A percentile compares a stretch with the other conserved stretches of the same genome.
These are phyloP conservation scores for Chaetomium sp. DNA, from an alignment of 2,329 filamentous ascomycete genomes.

Conservation along the genomic window DNA sequence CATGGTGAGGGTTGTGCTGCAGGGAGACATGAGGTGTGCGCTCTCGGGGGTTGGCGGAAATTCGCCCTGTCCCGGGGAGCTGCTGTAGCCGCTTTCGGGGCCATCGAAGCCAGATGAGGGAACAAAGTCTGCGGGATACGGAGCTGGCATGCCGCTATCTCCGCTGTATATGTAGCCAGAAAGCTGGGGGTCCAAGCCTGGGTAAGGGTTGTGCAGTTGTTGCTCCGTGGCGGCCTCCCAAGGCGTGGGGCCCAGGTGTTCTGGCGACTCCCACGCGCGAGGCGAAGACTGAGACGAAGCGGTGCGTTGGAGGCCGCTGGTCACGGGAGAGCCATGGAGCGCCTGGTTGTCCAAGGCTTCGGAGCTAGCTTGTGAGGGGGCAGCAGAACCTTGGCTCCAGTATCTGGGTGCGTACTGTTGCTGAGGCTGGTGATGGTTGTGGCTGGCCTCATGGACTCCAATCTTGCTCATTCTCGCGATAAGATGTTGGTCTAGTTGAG, in stretches of 20 bases:
- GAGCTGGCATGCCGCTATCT: conserved; percentile 4
- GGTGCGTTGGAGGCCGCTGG: conserved; percentile 5
- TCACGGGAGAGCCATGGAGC: conserved; percentile 17
- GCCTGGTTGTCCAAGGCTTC: conserved; percentile 22
- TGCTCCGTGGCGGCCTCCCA: conserved; percentile 15
- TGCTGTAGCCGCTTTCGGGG: too few relatives aligned
- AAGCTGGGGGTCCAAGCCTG: conserved; percentile 11
- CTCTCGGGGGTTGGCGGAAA: conserved; percentile 11
- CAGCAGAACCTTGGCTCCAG: conserved; percentile 16
- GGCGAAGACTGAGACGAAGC: conserved; percentile 19
- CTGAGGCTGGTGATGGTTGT: background rate
- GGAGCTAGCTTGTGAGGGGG: conserved; percentile 8
- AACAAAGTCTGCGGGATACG: conserved; percentile 5
- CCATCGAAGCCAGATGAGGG: background rate
- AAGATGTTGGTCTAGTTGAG: conserved; percentile 3
- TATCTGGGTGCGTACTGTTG: conserved; percentile 11
- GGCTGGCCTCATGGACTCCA: too few relatives aligned
- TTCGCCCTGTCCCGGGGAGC: background rate
- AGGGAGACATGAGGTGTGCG: conserved; percentile 13
- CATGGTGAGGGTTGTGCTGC: conserved; percentile 17
- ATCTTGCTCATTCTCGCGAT: conserved; percentile 5
- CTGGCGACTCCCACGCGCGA: conserved; percentile 20
- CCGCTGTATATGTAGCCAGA: conserved; percentile 7
- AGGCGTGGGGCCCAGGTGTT: conserved; percentile 11
- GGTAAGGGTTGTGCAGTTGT: conserved; percentile 1